Conservation (phyloP, 2,329 filamentous ascomycete species). For the Trichoderma citrinoviride region DNA sequence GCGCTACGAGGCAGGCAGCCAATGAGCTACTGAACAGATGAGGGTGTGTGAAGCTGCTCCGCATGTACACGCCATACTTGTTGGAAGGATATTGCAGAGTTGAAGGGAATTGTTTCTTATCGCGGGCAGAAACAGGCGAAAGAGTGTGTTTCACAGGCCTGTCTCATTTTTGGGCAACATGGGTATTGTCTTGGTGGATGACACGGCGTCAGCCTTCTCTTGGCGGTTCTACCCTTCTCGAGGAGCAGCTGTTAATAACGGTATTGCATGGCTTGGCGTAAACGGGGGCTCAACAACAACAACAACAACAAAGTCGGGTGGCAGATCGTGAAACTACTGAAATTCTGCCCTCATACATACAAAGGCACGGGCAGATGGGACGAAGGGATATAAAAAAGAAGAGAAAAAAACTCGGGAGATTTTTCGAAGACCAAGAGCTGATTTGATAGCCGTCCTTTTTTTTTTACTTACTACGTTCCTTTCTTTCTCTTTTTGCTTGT, state of each 20-base stretch:
- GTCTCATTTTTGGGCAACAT: background rate
- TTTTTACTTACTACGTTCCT: background rate
- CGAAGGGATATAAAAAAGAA: background rate
- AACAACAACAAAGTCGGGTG: background rate
- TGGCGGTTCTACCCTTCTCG: background rate
- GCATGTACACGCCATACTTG: background rate
- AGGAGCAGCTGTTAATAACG: conserved; percentile 14
- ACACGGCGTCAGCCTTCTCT: conserved; percentile 1
- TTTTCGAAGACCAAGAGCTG: background rate
- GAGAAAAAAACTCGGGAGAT: background rate
- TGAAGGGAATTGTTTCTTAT: background rate
- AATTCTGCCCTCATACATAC: background rate
- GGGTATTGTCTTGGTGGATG: conserved; percentile 7
- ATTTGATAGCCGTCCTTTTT: background rate
- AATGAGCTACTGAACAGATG: background rate
- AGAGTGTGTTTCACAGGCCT: background rate
- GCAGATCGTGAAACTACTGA: background rate
- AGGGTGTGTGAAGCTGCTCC: no score
- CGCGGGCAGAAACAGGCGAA: background rate
- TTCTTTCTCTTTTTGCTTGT: background rate
- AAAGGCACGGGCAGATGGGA: background rate
- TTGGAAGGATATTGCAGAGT: background rate
- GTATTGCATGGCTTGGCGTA: conserved; percentile 33
- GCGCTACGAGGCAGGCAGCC: background rate
- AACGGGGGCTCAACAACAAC: conserved; percentile 23